A percentile compares a stretch with the other conserved stretches of the same genome.
Evolutionary conservation across 305 asterid genomes (phyloP).

Genomic region (Fraxinus baroniana): DNA sequence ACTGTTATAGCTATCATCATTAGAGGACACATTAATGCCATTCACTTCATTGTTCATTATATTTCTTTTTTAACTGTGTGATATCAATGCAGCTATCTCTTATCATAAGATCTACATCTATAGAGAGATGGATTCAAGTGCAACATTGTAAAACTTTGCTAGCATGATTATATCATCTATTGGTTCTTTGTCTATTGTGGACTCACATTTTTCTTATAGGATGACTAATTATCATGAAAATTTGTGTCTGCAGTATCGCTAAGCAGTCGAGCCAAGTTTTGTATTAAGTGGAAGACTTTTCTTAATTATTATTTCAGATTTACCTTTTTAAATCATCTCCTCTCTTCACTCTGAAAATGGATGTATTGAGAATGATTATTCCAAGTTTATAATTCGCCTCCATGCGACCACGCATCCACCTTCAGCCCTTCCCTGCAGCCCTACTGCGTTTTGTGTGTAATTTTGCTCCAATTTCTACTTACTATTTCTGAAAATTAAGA

Average conservation of each 20-base stretch:
- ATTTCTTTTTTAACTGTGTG: slow-evolving; percentile 12
- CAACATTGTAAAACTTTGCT: neutral
- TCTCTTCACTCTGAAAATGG: slow-evolving; percentile 10
- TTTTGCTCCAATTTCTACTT: too few relatives aligned
- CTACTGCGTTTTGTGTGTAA: too few relatives aligned
- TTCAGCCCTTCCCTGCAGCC: too few relatives aligned
- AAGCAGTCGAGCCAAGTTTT: neutral
- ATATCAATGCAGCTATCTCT: slow-evolving; percentile 58
- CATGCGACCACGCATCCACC: too few relatives aligned
- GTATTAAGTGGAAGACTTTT: neutral
- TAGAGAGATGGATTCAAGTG: neutral
- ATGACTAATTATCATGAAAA: neutral
- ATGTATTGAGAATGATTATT: slow-evolving; percentile 19
- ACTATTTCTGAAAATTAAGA: too few relatives aligned
- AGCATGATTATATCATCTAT: neutral
- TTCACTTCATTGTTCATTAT: slow-evolving; percentile 15
- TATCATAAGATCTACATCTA: neutral
- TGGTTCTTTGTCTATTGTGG: neutral
- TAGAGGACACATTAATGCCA: neutral
- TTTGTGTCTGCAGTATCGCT: slow-evolving; percentile 52
- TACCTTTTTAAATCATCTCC: neutral
- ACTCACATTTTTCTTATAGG: neutral
- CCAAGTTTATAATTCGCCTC: neutral
- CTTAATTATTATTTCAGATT: neutral
- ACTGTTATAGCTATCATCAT: neutral